Evolutionary conservation across 148 eudicot species (phyloP).

Genomic region (Pharnaceum exiguum): DNA sequence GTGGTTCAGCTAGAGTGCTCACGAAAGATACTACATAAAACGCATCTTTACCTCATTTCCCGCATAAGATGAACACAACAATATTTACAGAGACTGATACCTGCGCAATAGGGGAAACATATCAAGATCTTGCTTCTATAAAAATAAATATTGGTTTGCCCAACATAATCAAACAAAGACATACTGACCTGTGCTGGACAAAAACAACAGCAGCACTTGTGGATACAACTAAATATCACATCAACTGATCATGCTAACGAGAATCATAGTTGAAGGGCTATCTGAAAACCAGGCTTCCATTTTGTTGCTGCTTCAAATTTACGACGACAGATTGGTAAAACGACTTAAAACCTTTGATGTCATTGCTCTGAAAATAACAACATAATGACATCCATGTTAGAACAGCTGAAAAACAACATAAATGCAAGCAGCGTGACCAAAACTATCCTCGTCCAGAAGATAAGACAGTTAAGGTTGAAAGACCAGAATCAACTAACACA

Average conservation of each 20-base stretch:
- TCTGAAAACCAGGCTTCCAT: constrained; percentile 95
- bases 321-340: constrained; percentile 78
- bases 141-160: too few relatives aligned
- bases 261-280: constrained; percentile 34
- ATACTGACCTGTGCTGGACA: constrained; percentile 43
- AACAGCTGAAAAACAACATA: too few relatives aligned
- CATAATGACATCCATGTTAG: background rate
- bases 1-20: too few relatives aligned
- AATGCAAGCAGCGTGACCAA: background rate
- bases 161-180: background rate
- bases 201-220: constrained; percentile 18
- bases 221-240: constrained; percentile 22
- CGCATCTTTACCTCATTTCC: too few relatives aligned
- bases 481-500: constrained; percentile 8
- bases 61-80: too few relatives aligned
- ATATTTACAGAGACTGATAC: too few relatives aligned
- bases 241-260: background rate
- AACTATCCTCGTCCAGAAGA: too few relatives aligned
- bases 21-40: too few relatives aligned
- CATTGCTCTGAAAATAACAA: constrained; percentile 55
- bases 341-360: constrained; percentile 63
- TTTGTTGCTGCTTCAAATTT: constrained; percentile 71
- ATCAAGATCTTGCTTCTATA: too few relatives aligned
- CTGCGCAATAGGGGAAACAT: too few relatives aligned
- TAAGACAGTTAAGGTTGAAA: background rate